phyloP scores from a whole-genome alignment of 2,329 filamentous ascomycete genomes.

The Reticulascus tulasneorum region DNA sequence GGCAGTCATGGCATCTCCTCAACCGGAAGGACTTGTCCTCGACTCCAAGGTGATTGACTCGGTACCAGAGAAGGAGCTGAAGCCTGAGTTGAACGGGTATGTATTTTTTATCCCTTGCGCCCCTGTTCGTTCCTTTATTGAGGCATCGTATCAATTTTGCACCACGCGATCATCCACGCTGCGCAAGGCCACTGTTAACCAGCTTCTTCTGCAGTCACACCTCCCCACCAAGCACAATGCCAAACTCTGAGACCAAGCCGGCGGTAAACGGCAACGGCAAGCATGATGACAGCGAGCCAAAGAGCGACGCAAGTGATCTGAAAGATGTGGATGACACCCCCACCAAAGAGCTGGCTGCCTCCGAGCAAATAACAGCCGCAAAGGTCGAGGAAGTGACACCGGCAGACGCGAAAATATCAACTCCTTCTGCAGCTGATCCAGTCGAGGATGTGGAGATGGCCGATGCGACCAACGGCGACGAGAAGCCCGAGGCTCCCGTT shows the following conservation, averaged over 20 bases:
- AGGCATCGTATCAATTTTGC: conserved; percentile 15
- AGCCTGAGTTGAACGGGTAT: conserved; percentile 34
- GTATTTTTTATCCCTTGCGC: conserved; percentile 15
- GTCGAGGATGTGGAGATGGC: conserved; percentile 22
- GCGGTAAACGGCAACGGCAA: conserved; percentile 21
- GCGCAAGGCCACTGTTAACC: neutral
- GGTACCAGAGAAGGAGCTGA: conserved; percentile 24
- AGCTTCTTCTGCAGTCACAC: conserved; percentile 20
- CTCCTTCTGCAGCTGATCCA: neutral
- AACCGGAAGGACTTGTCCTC: conserved; percentile 33
- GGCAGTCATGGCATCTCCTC: conserved; percentile 51
- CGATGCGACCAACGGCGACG: conserved; percentile 14
- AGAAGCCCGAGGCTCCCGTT: conserved; percentile 8
- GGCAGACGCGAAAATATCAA: conserved; percentile 10
- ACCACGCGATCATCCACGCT: conserved; percentile 13
- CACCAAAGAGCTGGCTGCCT: conserved; percentile 3
- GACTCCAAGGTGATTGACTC: conserved; percentile 44
- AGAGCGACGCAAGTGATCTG: conserved; percentile 20
- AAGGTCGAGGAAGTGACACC: conserved; percentile 9
- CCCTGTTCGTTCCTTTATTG: conserved; percentile 3
- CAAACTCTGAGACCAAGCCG: conserved; percentile 17
- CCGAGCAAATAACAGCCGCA: neutral
- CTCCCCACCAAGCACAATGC: conserved; percentile 17
- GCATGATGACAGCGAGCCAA: conserved; percentile 14
- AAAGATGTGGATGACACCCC: conserved; percentile 1